Evolutionary conservation across 176 grass and related monocot genomes (phyloP), one percentile per base, ranked within the genome.

Genomic region (Triticum turgidum): DNA sequence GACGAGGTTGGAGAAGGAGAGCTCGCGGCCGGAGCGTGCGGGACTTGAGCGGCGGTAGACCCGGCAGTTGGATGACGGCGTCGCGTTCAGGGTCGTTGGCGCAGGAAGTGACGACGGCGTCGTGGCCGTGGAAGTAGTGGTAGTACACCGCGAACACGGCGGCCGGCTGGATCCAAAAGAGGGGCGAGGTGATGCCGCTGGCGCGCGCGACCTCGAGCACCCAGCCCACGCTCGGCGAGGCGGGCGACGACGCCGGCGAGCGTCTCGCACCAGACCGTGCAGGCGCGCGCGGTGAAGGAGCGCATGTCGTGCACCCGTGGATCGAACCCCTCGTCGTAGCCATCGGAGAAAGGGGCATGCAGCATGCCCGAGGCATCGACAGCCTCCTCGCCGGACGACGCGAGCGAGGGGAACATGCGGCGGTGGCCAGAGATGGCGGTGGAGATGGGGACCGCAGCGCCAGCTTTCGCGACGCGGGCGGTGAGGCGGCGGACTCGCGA

Each of bases 91-190:
- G 24, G 73, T 54, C 29, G 74, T 77, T 77, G 47, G 47, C 74
- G 47, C 74, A 77, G 74, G 47, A 56, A 14, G 74, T 47, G 74
- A 77, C 27, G 15, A 3, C 74, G 17, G 47, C 29, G 27, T 9
- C 74, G 14, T 77, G 74, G 47, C 47, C 74, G 15, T 77, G 74
- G 74, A 77, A 77, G 74, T 2, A 77, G 27, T 56, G 47, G 47
- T 77, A 56, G 74, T 77, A 77, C 15, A 77, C 74, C 17, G 49
- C 74, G 47, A 77, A 56, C 74, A 77, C 74, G 4, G 47, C 29
- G 47, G 47, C 74, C 47, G 74, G 74, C 74, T 77, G 47, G 27
- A 77, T 77, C 74, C 47, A 58, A 49, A 33, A 34, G 29, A 77
- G 47, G 15, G 4, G 9, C 45, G 47, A 9, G 17, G 74, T 29